Evolutionary conservation across 2,329 filamentous ascomycete genomes (phyloP).

Genomic region (Claviceps cyperi): DNA sequence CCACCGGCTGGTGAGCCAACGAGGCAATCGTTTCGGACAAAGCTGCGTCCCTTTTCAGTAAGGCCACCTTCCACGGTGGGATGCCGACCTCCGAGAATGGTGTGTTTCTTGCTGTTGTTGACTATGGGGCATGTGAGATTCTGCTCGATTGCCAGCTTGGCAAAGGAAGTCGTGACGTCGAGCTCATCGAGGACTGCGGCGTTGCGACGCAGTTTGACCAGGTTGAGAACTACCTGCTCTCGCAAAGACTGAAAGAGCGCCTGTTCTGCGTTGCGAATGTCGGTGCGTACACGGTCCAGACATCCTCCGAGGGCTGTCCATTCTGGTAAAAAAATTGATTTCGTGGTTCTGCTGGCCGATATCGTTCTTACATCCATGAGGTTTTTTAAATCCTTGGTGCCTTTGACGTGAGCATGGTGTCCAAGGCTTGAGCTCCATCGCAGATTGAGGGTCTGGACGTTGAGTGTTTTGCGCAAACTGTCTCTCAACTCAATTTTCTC

Average conservation of each 20-base stretch:
- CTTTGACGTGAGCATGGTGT: constrained; percentile 82
- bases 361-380: constrained; percentile 30
- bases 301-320: constrained; percentile 72
- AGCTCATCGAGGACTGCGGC: constrained; percentile 86
- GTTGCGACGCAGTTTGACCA: constrained; percentile 78
- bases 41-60: constrained; percentile 61
- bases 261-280: constrained; percentile 74
- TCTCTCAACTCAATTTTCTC: constrained; percentile 48
- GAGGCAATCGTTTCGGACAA: constrained; percentile 75
- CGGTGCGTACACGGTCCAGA: constrained; percentile 63
- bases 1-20: constrained; percentile 54
- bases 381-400: constrained; percentile 46
- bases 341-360: constrained; percentile 68
- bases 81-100: constrained; percentile 75
- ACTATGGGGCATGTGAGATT: constrained; percentile 60
- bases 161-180: constrained; percentile 79
- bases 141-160: constrained; percentile 61
- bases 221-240: constrained; percentile 60
- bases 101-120: constrained; percentile 49
- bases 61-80: constrained; percentile 82
- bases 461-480: constrained; percentile 45
- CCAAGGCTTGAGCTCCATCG: constrained; percentile 80
- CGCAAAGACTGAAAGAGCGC: constrained; percentile 63
- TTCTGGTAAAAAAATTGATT: constrained; percentile 67
- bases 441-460: constrained; percentile 53